phyloP scores from a whole-genome alignment of 371 early-diverging fungal genomes.

The Blastocladiella emersonii region DNA sequence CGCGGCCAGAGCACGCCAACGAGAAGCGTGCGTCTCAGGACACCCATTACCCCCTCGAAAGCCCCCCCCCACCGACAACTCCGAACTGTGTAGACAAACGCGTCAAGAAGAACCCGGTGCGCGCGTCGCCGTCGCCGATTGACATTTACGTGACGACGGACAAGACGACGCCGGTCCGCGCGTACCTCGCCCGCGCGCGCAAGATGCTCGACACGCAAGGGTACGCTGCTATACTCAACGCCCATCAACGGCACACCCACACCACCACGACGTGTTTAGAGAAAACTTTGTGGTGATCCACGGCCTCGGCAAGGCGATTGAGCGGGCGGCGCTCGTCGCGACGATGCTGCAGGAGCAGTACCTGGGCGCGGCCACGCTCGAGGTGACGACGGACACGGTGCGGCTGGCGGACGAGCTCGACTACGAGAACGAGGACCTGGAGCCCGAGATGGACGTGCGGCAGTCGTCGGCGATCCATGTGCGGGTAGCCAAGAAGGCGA shows the following conservation, averaged over 20 bases:
- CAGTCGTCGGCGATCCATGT: neutral
- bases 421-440: neutral
- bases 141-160: neutral
- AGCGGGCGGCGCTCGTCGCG: neutral
- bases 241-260: neutral
- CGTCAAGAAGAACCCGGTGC: neutral
- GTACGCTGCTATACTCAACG: neutral
- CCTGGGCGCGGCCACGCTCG: neutral
- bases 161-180: neutral
- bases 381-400: neutral
- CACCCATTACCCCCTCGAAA: too few species aligned
- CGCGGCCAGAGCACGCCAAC: too few species aligned
- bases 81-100: too few species aligned
- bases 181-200: neutral
- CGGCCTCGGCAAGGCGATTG: constrained; percentile 2
- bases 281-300: neutral
- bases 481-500: too few species aligned
- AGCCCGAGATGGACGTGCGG: neutral
- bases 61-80: too few species aligned
- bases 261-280: neutral
- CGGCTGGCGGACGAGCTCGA: neutral
- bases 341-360: neutral
- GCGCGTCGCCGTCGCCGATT: neutral
- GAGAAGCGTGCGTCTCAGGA: too few species aligned
- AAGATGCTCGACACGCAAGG: neutral